phyloP scores from a whole-genome alignment of 2,329 filamentous ascomycete genomes.

The Corinectria fuckeliana region DNA sequence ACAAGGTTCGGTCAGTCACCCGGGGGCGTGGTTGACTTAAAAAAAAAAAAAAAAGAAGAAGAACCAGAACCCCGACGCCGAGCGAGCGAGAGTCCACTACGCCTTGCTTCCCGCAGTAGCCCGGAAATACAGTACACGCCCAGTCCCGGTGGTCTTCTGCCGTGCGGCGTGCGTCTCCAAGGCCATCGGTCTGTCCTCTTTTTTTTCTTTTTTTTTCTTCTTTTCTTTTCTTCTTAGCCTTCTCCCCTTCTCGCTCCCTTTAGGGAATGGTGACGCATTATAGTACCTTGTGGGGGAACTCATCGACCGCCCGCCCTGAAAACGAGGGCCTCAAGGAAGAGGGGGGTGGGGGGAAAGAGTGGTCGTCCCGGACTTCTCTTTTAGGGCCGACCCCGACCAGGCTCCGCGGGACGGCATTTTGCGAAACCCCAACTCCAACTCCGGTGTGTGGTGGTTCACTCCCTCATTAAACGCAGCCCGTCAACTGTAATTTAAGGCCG shows the following conservation, averaged over 20 bases:
- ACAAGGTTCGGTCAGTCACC: background rate
- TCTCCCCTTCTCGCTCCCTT: background rate
- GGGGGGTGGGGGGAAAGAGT: too few species aligned
- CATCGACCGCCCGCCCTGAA: background rate
- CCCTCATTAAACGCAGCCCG: background rate
- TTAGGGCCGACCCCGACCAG: conserved; percentile 37
- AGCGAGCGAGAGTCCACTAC: background rate
- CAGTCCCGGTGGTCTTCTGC: conserved; percentile 21
- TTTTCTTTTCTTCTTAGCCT: background rate
- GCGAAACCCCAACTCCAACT: conserved; percentile 2
- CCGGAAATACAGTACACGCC: conserved; percentile 28
- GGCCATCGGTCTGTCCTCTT: background rate
- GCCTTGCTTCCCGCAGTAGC: conserved; percentile 1
- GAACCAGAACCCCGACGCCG: background rate
- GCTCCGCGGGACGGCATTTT: conserved; percentile 28
- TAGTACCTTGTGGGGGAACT: background rate
- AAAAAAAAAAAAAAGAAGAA: too few species aligned
- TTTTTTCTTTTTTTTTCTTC: background rate
- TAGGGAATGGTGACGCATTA: conserved; percentile 6
- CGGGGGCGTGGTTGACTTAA: background rate
- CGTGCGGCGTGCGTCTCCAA: too few species aligned
- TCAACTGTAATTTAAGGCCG: background rate
- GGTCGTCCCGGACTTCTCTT: conserved; percentile 33
- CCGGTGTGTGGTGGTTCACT: background rate
- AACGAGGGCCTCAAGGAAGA: background rate